Evolutionary conservation across 768 basidiomycete species (phyloP).

Genomic region (Serendipita sp.): DNA sequence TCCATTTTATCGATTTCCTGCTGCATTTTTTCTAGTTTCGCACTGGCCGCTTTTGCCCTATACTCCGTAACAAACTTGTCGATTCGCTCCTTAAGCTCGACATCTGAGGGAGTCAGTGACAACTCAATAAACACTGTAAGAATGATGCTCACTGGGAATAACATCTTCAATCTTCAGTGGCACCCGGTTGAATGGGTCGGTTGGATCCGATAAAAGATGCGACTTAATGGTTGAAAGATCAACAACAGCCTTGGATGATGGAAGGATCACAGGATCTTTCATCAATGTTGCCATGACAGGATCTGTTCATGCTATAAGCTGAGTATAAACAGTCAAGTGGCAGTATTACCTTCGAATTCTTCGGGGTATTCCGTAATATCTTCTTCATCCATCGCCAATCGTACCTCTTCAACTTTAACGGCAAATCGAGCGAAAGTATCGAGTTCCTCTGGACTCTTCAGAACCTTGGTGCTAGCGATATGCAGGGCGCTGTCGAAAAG

Average conservation of each 20-base stretch:
- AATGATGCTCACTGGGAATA: constrained; percentile 39
- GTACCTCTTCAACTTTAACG: constrained; percentile 67
- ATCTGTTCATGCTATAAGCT: constrained; percentile 31
- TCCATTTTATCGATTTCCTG: constrained; percentile 2
- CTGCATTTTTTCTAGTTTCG: neutral
- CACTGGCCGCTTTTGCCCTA: constrained; percentile 20
- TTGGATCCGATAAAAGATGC: constrained; percentile 76
- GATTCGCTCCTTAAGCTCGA: constrained; percentile 58
- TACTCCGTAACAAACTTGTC: constrained; percentile 51
- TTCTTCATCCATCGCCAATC: constrained; percentile 66
- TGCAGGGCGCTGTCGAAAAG: constrained; percentile 66
- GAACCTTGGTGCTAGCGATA: constrained; percentile 39
- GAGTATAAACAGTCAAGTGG: constrained; percentile 7
- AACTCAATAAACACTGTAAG: neutral
- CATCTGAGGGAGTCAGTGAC: constrained; percentile 28
- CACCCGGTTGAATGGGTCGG: constrained; percentile 89
- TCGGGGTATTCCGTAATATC: constrained; percentile 88
- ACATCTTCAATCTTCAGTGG: constrained; percentile 71
- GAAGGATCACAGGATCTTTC: constrained; percentile 86
- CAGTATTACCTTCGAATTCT: constrained; percentile 63
- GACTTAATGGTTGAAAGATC: constrained; percentile 92
- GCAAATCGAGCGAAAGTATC: constrained; percentile 54
- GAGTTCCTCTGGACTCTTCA: constrained; percentile 71
- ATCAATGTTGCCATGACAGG: constrained; percentile 84
- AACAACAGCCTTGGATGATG: constrained; percentile 59